Evolutionary conservation across 768 basidiomycete genomes (phyloP).

Genomic region (Gymnopilus junonius): DNA sequence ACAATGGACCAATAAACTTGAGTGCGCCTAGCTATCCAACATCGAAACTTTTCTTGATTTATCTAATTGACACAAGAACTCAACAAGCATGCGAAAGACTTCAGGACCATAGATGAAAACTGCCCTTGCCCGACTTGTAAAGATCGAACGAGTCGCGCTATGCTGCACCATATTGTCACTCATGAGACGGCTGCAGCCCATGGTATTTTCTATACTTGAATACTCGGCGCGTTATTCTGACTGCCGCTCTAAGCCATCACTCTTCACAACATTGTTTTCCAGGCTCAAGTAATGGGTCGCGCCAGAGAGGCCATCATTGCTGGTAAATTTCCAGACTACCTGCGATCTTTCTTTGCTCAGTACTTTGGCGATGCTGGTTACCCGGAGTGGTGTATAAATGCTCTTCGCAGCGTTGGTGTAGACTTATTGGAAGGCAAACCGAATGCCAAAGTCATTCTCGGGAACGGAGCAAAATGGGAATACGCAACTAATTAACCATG

Average conservation of each 20-base stretch:
- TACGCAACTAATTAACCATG: slow-evolving; percentile 43
- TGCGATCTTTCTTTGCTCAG: slow-evolving; percentile 72
- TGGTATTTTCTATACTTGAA: slow-evolving; percentile 45
- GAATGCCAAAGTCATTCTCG: slow-evolving; percentile 54
- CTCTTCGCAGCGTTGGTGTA: slow-evolving; percentile 80
- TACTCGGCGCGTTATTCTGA: background rate
- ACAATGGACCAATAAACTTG: slow-evolving; percentile 81
- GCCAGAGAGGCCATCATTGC: slow-evolving; percentile 81
- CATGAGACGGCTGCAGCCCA: slow-evolving; percentile 88
- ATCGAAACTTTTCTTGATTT: background rate
- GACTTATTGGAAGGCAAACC: slow-evolving; percentile 68
- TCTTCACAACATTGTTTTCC: slow-evolving; percentile 83
- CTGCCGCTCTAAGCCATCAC: slow-evolving; percentile 62
- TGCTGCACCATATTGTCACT: slow-evolving; percentile 76
- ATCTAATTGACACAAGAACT: slow-evolving; percentile 47
- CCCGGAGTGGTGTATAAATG: slow-evolving; percentile 89
- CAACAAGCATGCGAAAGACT: slow-evolving; percentile 70
- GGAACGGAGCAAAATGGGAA: slow-evolving; percentile 81
- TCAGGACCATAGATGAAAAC: slow-evolving; percentile 69
- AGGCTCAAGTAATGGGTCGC: slow-evolving; percentile 86
- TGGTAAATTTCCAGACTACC: slow-evolving; percentile 78
- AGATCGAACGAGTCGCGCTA: slow-evolving; percentile 67
- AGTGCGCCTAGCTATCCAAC: slow-evolving; percentile 45
- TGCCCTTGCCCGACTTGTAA: slow-evolving; percentile 91
- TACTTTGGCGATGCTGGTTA: slow-evolving; percentile 83